These are phyloP conservation scores for Pseudonitzschia delicatissima DNA, from an alignment of 108 stramenopile genomes.

Conservation along the genomic window DNA sequence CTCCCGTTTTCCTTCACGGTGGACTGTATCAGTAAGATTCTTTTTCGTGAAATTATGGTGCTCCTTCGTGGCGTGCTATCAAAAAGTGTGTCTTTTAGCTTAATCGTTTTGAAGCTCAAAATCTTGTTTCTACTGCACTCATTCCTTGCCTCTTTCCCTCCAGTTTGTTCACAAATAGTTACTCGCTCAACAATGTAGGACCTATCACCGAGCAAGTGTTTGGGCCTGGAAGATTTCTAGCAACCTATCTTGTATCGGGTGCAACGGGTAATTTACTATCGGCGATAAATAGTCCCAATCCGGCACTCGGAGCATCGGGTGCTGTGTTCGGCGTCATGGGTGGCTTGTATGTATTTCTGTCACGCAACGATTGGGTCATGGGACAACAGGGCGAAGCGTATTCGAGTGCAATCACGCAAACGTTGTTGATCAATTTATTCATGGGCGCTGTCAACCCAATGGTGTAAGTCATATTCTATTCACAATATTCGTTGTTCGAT, in stretches of 20 bases:
- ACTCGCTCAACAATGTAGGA: conserved; percentile 61
- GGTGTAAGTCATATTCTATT: conserved; percentile 2
- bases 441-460: conserved; percentile 46
- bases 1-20: conserved; percentile 80
- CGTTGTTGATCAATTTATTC: conserved; percentile 39
- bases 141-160: not conserved
- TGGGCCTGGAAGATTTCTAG: conserved; percentile 52
- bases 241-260: conserved; percentile 67
- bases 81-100: no score
- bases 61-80: not conserved
- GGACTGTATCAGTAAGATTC: conserved; percentile 40
- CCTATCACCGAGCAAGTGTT: conserved; percentile 55
- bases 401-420: conserved; percentile 32
- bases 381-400: conserved; percentile 34
- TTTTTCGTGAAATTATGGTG: not conserved
- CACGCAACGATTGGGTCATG: conserved; percentile 58
- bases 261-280: conserved; percentile 68
- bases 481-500: not conserved
- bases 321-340: conserved; percentile 84
- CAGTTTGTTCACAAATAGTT: conserved; percentile 61
- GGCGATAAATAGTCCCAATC: conserved; percentile 68
- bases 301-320: conserved; percentile 76
- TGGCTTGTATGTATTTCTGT: conserved; percentile 69
- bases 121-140: not conserved
- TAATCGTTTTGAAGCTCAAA: no score